These are phyloP conservation scores for Benincasa hispida DNA, from an alignment of 306 rosid species.

Conservation along the genomic window DNA sequence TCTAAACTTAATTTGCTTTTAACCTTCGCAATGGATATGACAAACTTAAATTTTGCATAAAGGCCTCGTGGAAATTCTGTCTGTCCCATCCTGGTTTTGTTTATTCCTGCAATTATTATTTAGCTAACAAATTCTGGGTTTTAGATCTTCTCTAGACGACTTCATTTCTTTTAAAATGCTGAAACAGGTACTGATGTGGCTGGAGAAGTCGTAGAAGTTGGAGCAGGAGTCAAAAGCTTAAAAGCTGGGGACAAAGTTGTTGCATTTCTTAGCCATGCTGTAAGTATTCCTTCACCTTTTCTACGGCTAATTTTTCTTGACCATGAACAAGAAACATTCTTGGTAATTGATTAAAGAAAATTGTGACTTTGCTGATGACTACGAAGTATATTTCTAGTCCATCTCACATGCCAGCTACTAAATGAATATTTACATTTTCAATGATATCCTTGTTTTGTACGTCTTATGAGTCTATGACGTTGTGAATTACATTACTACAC, in stretches of 20 bases:
- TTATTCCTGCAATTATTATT: not conserved
- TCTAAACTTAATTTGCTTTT: not conserved
- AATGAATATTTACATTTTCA: not conserved
- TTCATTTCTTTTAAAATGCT: not conserved
- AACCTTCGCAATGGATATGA: not conserved
- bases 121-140: not conserved
- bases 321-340: not conserved
- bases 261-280: constrained; percentile 25
- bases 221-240: constrained; percentile 37
- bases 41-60: not conserved
- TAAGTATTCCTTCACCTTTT: constrained; percentile 13
- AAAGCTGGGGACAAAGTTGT: constrained; percentile 58
- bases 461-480: not conserved
- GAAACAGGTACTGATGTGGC: constrained; percentile 47
- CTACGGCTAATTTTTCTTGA: not conserved
- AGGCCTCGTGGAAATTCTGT: not conserved
- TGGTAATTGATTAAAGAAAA: not conserved
- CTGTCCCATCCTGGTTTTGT: not conserved
- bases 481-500: not conserved
- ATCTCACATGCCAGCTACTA: not conserved
- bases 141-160: not conserved
- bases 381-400: not conserved
- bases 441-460: not conserved
- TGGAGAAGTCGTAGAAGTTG: constrained; percentile 47
- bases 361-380: not conserved